Conservation (phyloP, 108 stramenopile species). For the Parietichytrium sp. region DNA sequence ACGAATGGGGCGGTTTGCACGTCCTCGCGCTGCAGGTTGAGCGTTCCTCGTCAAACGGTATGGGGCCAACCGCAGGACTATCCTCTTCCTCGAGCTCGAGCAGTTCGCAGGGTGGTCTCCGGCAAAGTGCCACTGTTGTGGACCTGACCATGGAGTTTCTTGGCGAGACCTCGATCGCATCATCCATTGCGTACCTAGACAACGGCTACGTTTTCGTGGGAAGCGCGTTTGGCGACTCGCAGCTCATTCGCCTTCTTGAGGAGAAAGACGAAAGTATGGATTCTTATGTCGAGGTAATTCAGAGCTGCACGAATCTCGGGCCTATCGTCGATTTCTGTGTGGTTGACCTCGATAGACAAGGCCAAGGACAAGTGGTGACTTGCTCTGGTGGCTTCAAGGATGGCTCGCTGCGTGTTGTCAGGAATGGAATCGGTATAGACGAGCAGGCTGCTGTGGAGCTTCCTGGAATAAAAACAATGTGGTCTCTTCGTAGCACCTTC, state of each 20-base stretch:
- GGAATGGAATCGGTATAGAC: slow-evolving; percentile 92
- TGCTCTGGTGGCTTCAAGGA: slow-evolving; percentile 80
- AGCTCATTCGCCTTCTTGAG: slow-evolving; percentile 78
- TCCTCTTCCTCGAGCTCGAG: neutral
- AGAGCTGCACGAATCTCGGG: slow-evolving; percentile 87
- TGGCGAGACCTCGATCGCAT: slow-evolving; percentile 68
- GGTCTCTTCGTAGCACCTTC: slow-evolving; percentile 69
- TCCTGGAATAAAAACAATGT: slow-evolving; percentile 90
- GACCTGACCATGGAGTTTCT: slow-evolving; percentile 72
- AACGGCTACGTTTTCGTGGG: slow-evolving; percentile 87
- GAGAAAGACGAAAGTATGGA: slow-evolving; percentile 52
- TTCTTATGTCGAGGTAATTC: slow-evolving; percentile 75
- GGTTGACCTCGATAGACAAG: slow-evolving; percentile 68
- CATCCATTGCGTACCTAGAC: slow-evolving; percentile 74
- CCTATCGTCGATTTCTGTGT: slow-evolving; percentile 96
- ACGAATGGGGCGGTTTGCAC: slow-evolving; percentile 80
- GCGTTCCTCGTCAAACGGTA: slow-evolving; percentile 20
- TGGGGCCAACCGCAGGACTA: neutral
- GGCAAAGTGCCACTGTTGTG: slow-evolving; percentile 21
- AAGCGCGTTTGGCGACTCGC: slow-evolving; percentile 79
- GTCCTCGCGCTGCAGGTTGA: slow-evolving; percentile 66
- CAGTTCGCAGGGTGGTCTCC: neutral
- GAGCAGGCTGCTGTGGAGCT: slow-evolving; percentile 80
- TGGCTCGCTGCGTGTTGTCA: slow-evolving; percentile 84
- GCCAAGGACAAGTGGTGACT: slow-evolving; percentile 84